Evolutionary conservation across 2,329 filamentous ascomycete species (phyloP).

Genomic region (Metarhizium robertsii): DNA sequence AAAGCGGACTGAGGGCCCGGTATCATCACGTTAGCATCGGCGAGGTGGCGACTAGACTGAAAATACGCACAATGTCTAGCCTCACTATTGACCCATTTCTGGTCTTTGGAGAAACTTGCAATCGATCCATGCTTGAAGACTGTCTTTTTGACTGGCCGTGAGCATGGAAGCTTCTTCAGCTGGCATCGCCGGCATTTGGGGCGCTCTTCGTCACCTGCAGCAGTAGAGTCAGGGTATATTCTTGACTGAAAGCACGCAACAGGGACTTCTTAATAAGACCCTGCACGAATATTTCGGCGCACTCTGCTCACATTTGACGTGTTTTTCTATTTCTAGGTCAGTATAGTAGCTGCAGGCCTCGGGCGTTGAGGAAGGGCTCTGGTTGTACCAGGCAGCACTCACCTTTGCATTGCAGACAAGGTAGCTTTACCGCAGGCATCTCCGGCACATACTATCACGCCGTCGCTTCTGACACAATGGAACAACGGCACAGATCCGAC

Average conservation of each 20-base stretch:
- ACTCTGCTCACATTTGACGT: conserved; percentile 23
- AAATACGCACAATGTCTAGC: conserved; percentile 22
- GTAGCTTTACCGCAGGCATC: conserved; percentile 24
- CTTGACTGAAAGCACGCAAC: neutral
- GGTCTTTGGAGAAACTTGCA: conserved; percentile 22
- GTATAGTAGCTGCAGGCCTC: neutral
- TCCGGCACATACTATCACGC: conserved; percentile 2
- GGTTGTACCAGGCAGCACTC: neutral
- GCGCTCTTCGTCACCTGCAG: conserved; percentile 27
- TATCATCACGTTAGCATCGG: neutral
- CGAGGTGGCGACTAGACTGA: neutral
- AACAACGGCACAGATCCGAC: neutral
- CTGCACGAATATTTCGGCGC: neutral
- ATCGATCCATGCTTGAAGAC: conserved; percentile 27
- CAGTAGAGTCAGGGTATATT: neutral
- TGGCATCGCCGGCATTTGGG: conserved; percentile 26
- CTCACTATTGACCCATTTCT: conserved; percentile 27
- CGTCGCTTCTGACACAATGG: neutral
- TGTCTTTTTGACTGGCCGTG: conserved; percentile 23
- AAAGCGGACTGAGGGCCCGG: conserved; percentile 9
- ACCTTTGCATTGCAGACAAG: conserved; percentile 28
- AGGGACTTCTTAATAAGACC: neutral
- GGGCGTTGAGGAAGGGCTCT: no score
- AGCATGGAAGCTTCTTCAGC: conserved; percentile 22
- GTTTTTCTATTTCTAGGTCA: conserved; percentile 19